Base-by-base conservation (phyloP, 306 rosid genomes). In the Vachellia pachyceras region DNA sequence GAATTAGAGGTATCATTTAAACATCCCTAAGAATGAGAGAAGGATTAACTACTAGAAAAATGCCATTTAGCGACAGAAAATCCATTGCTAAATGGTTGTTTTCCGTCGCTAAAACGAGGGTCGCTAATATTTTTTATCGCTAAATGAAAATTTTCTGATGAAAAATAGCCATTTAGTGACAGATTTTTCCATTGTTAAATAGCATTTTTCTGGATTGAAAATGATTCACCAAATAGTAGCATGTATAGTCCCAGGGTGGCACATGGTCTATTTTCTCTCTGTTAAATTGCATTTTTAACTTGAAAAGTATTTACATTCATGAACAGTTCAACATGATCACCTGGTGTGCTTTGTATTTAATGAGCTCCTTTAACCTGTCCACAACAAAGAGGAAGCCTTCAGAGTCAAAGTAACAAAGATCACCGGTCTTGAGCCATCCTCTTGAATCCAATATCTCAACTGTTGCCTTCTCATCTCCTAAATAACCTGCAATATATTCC, bases 341-440 rank as follows among this genome's bases (percentile, higher is more conserved):
- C 94, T 95, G 97, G 89, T 91, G 91, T 22, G 86, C 99, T 82
- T 95, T 95, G 90, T 93, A 95, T 83, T 95, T 93, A 66, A 95
- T 95, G 90, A 95, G 85, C 72, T 95, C 99, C 86, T 95, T 95
- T 40, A 95, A 79, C 52, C 97, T 89, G 81, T 93, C 99, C 10
- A 95, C 94, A 42, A 95, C 84, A 84, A 71, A 93, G 37, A 95
- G 86, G 75, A 60, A 60, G 37, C 67, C 67, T 0, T 60, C 8
- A 14, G 93, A 88, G 78, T 95, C 97, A 81, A 93, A 95, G 80
- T 87, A 90, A 77, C 97, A 95, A 78, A 95, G 97, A 90, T 95
- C 99, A 0, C 99, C 97, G 0, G 97, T 93, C 87, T 91, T 95
- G 17, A 95, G 79, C 97, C 99, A 95, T 22, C 99, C 97, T 33